Percentiles rank a stretch among this genome's conserved stretches.
Conservation (phyloP, 768 basidiomycete species). For the Termitomyces heimii region DNA sequence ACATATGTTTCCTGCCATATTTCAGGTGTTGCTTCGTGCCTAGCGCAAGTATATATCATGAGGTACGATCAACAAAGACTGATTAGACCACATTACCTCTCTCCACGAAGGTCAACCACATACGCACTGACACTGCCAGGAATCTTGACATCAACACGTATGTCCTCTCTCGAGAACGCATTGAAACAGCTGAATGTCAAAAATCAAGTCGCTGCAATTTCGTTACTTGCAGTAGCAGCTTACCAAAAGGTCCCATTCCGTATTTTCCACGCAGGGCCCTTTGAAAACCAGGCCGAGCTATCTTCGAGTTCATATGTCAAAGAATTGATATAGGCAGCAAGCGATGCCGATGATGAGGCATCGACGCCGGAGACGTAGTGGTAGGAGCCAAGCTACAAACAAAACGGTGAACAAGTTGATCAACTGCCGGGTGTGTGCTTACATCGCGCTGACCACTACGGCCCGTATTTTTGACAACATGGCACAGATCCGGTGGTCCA, state of each 20-base stretch:
- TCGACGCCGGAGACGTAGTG: conserved; percentile 99
- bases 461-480: conserved; percentile 90
- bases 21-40: conserved; percentile 85
- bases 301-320: conserved; percentile 96
- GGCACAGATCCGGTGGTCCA: conserved; percentile 94
- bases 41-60: conserved; percentile 19
- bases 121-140: conserved; percentile 96
- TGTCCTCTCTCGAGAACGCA: conserved; percentile 94
- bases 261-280: conserved; percentile 83
- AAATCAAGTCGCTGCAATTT: neutral
- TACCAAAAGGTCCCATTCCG: conserved; percentile 91
- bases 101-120: conserved; percentile 89
- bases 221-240: conserved; percentile 17
- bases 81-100: conserved; percentile 56
- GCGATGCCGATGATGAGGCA: conserved; percentile 93
- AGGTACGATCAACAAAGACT: neutral
- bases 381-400: conserved; percentile 82
- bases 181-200: conserved; percentile 78
- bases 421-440: conserved; percentile 21
- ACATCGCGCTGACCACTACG: conserved; percentile 84
- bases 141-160: conserved; percentile 97
- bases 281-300: conserved; percentile 86
- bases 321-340: conserved; percentile 98
- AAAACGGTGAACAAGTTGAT: neutral
- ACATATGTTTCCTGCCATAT: conserved; percentile 98